Evolutionary conservation across 2,329 filamentous ascomycete species (phyloP).

Genomic region (Rhynchosporium graminicola): DNA sequence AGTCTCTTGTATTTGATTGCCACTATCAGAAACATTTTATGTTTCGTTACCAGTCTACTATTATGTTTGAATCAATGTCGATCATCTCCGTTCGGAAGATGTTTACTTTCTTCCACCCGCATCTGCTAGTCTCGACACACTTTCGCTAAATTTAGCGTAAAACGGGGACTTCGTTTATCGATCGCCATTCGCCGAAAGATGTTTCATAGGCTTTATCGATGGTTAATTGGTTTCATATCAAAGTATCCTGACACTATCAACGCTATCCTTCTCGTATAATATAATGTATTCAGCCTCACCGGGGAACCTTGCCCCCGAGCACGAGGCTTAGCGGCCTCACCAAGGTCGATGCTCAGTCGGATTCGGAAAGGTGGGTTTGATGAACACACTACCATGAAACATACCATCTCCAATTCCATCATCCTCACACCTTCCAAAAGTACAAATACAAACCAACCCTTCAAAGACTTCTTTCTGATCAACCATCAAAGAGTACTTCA

Average conservation of each 20-base stretch:
- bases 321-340: conserved; percentile 2
- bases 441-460: neutral
- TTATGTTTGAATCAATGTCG: too few relatives aligned
- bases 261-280: conserved; percentile 5
- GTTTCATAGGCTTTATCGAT: neutral
- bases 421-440: neutral
- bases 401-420: neutral
- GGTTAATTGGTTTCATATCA: neutral
- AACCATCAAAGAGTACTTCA: neutral
- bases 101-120: too few relatives aligned
- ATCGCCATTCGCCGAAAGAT: neutral
- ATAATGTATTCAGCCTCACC: conserved; percentile 1
- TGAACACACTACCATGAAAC: neutral
- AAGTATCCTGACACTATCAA: neutral
- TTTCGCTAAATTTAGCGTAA: too few relatives aligned
- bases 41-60: too few relatives aligned
- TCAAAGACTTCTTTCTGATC: neutral
- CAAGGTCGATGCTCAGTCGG: neutral
- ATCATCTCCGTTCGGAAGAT: too few relatives aligned
- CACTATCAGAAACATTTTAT: too few relatives aligned
- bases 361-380: conserved; percentile 2
- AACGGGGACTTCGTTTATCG: too few relatives aligned
- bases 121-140: too few relatives aligned
- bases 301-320: conserved; percentile 3
- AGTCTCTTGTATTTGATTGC: too few relatives aligned